Evolutionary conservation across 2,329 filamentous ascomycete genomes (phyloP), one percentile per base, ranked within the genome.

Genomic region (Colletotrichum caudatum): DNA sequence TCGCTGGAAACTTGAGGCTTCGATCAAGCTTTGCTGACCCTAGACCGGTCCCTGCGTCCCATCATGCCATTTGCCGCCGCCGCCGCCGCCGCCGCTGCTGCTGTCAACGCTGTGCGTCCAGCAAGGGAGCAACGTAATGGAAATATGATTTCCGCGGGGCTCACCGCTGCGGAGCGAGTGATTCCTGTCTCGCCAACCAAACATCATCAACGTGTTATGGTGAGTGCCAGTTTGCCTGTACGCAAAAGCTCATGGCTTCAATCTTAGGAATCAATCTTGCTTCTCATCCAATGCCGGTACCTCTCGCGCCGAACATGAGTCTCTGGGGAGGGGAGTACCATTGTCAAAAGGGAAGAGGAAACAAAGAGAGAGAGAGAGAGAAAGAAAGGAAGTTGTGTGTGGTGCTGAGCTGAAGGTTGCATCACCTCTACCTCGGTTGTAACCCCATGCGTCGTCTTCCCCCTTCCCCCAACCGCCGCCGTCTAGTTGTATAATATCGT

Each of bases 401-500:
- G 66, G 35, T 66, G 66, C 66, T 72, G 70, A 66, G 67, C 51
- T 66, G 60, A 57, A 71, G 67, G 50, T n/a, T 64, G 39, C 37
- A 33, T 41, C 41, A 64, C 39, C 37, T 59, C 69, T 60, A 57
- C 29, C 53, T 58, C n/a, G 16, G 37, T 41, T 41, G 65, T 5
- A 29, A 51, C 58, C 51, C 23, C 44, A n/a, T 57, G 26, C 33
- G 7, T 29, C 51, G 18, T 9, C 48, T n/a, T 7, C 23, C 59
- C 46, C 65, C 29, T 29, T n/a, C 9, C 41, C 59, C 46, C 65
- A 18, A 48, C 20, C 16, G 48, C 35, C 65, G 33, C 69, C 69
- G 69, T 72, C 69, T 69, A 72, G 48, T n/a, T 71, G 66, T 66
- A 66, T 72, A 67, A 64, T 72, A 72, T 72, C 70, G 70, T 72